Evolutionary conservation across 495 filamentous ascomycete genomes (phyloP).

Genomic region (Neurospora sp.): DNA sequence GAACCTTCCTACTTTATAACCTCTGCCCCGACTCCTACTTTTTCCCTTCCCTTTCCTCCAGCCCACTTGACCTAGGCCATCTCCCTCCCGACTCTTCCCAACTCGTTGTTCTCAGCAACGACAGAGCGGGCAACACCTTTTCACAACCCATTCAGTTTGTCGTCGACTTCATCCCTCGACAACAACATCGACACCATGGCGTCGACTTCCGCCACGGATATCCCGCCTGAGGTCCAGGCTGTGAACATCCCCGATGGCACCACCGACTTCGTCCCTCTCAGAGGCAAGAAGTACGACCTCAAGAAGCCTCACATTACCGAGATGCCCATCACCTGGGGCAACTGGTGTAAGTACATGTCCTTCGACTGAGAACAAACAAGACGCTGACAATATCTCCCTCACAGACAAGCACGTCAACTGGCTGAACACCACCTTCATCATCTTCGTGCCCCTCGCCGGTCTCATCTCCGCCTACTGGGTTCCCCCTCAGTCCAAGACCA

Average conservation of each 20-base stretch:
- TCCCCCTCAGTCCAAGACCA: conserved; percentile 64
- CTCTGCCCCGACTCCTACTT: not conserved
- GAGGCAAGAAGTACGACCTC: conserved; percentile 34
- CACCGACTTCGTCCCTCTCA: conserved; percentile 37
- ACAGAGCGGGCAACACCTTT: not conserved
- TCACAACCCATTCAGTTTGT: not conserved
- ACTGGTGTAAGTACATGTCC: conserved; percentile 46
- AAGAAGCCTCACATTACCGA: conserved; percentile 45
- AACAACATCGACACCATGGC: conserved; percentile 27
- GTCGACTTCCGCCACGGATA: conserved; percentile 24
- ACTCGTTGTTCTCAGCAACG: not conserved
- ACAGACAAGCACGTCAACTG: conserved; percentile 89
- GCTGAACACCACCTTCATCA: conserved; percentile 80
- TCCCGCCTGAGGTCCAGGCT: conserved; percentile 17
- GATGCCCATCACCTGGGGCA: conserved; percentile 63
- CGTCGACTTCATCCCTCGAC: not conserved
- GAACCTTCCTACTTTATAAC: not conserved
- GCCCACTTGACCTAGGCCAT: not conserved
- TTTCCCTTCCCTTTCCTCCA: not conserved
- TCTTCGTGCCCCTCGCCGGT: conserved; percentile 72
- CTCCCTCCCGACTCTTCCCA: not conserved
- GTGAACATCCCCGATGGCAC: conserved; percentile 38
- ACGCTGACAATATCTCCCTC: not conserved
- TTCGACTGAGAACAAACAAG: not conserved
- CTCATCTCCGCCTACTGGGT: conserved; percentile 73